Base-by-base conservation (phyloP, 495 filamentous ascomycete species). In the Xylaria acuta region DNA sequence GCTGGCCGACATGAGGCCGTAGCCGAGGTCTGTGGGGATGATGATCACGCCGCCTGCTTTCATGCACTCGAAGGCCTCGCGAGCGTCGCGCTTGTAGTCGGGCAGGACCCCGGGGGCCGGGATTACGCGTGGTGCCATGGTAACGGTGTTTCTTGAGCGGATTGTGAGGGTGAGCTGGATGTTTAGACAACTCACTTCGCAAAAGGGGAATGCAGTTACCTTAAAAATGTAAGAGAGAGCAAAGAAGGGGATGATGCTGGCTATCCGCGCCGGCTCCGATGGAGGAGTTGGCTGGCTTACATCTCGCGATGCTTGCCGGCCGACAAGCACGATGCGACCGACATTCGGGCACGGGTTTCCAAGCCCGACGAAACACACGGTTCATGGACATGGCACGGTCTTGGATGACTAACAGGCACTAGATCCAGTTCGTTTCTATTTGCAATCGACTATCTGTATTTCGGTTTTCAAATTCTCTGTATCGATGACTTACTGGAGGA, bases 21-120 rank as follows among this genome's bases (percentile, higher is more conserved):
- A 81, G 67, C 79, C 79, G 18, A 81, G 73, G 43, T 79, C 77
- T 20, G 77, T 78, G 22, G 74, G 77, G 16, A 73, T 27, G 47
- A 76, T 73, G 40, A 71, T 70, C 3, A 78, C 58, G 25, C 76
- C 76, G 14, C 76, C 75, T 11, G 67, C 53, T 70, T 71, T 64
- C 30, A 81, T 69, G 20, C 76, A 70, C 22, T 75, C 6, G 51
- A 80, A 80, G 14, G 75, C 75, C 6, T 58, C 54, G 12, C 43
- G 74, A 1, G 79, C 78, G 66, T 81, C 70, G 27, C 62, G 58
- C 22, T 66, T 64, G 70, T 73, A 43, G 71, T 64, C 56, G 66
- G 75, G 76, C 47, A 78, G 36, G 73, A 73, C 30, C 63, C 69
- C 66, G 43, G 71, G 71, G 64, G 64, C 66, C 51, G 71, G 71